phyloP scores from a whole-genome alignment of 352 stramenopile species.

The Globisporangium mamillatum region DNA sequence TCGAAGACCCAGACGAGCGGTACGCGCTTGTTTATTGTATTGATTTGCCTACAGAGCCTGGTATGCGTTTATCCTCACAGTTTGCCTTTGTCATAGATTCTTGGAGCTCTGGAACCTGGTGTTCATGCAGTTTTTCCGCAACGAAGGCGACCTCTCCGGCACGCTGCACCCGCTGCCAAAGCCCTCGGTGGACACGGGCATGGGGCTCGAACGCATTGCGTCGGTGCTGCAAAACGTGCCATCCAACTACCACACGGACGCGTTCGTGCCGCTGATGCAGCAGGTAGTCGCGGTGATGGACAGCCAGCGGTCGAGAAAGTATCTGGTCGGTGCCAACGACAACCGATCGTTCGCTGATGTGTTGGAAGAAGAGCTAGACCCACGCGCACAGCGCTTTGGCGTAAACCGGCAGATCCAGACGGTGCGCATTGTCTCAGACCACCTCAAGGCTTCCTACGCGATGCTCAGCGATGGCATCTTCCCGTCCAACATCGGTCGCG shows the following conservation, averaged over 20 bases:
- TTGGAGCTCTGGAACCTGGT: slow-evolving; percentile 98
- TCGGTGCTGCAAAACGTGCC: slow-evolving; percentile 93
- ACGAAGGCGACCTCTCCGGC: slow-evolving; percentile 56
- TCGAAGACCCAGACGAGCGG: slow-evolving; percentile 74
- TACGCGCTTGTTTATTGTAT: slow-evolving; percentile 3
- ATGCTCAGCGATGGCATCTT: slow-evolving; percentile 93
- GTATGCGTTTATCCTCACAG: slow-evolving; percentile 35
- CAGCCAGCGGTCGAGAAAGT: slow-evolving; percentile 15
- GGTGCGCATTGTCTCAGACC: slow-evolving; percentile 92
- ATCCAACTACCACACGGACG: slow-evolving; percentile 97
- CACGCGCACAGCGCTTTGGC: slow-evolving; percentile 42
- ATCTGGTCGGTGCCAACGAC: neutral
- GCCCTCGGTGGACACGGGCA: slow-evolving; percentile 96
- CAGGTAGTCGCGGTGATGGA: slow-evolving; percentile 49
- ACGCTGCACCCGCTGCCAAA: slow-evolving; percentile 81
- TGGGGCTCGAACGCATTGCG: slow-evolving; percentile 95
- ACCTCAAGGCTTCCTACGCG: slow-evolving; percentile 94
- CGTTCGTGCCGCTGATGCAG: slow-evolving; percentile 91
- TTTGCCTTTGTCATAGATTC: slow-evolving; percentile 32
- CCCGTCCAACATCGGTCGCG: slow-evolving; percentile 93
- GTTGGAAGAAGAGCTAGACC: slow-evolving; percentile 45
- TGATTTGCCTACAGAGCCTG: slow-evolving; percentile 38
- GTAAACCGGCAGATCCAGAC: slow-evolving; percentile 52
- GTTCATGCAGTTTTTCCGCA: slow-evolving; percentile 97
- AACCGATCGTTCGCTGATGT: slow-evolving; percentile 31